Evolutionary conservation across 2,329 filamentous ascomycete genomes (phyloP), one percentile per base, ranked within the genome.

Genomic region (Bipolaris sorokiniana): DNA sequence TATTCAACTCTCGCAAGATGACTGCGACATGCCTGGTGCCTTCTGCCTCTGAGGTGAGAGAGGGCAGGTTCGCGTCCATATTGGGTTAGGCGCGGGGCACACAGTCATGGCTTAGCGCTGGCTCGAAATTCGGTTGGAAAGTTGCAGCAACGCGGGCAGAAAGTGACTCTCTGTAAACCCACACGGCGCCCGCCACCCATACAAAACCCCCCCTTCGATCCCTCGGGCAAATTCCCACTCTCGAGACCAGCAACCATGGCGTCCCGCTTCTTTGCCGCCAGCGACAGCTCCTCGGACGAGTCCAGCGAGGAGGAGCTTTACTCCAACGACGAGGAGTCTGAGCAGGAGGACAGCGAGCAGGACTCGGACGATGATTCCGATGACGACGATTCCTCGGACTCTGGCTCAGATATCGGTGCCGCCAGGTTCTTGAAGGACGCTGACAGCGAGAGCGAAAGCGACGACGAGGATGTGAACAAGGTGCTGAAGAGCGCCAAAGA

Each of bases 401-500:
- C 80, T 34, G 80, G 78, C 52, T 86, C 86, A 65, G 87, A 86
- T 70, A 85, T 82, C 28, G 93, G 93, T 75, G 89, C 90, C 65
- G 88, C 83, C 73, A 86, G 88, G 74, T 99, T 99, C 88, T 88
- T 98, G 85, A 88, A 83, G 73, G 86, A 88, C 69, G 88, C 86
- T 66, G 85, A 86, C 57, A 92, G 95, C 48, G 91, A 89, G 71
- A 90, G 93, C 64, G 88, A 92, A 55, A 87, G 84, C 71, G 93
- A 92, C 75, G 93, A 95, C 64, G 91, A 95, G 64, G 94, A 97
- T 65, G 86, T 87, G 66, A 87, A 89, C 64, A 91, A 89, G 71
- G 87, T 95, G 70, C 90, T 98, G 74, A 97, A 96, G 86, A 97
- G 92, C 79, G 93, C 94, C 73, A 98, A 98, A 81, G 92, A 98